phyloP scores from a whole-genome alignment of 2,329 filamentous ascomycete species.

The Chrysosporium queenslandicum region DNA sequence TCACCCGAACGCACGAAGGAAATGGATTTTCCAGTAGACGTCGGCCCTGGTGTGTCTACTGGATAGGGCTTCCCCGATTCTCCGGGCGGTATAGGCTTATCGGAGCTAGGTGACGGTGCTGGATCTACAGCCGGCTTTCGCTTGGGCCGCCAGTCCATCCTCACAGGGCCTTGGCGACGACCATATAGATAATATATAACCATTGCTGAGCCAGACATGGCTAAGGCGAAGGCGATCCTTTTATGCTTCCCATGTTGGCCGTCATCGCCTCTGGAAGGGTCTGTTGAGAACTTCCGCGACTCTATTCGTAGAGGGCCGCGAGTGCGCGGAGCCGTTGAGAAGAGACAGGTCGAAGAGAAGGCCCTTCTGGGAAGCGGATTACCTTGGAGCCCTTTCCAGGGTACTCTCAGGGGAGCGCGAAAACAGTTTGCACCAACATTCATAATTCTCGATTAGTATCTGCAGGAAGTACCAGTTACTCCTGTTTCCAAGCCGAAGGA shows the following conservation, averaged over 20 bases:
- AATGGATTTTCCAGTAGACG: conserved; percentile 6
- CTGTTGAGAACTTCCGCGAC: conserved; percentile 9
- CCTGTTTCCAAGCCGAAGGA: neutral
- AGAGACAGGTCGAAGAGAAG: neutral
- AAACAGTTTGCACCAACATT: neutral
- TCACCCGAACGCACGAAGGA: neutral
- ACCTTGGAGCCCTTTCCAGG: neutral
- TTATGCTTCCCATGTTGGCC: neutral
- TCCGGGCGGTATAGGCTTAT: conserved; percentile 2
- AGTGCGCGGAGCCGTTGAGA: neutral
- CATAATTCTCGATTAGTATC: neutral
- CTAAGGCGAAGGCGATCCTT: conserved; percentile 4
- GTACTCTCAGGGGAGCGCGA: neutral
- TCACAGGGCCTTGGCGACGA: neutral
- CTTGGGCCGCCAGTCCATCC: conserved; percentile 7
- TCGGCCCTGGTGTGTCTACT: neutral
- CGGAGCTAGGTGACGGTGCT: conserved; percentile 5
- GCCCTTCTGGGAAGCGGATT: neutral
- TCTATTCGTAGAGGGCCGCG: neutral
- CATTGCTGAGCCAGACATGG: neutral
- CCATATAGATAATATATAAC: neutral
- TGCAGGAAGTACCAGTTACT: neutral
- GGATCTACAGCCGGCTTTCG: conserved; percentile 6
- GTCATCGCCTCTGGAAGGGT: neutral
- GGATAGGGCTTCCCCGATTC: conserved; percentile 5